phyloP scores from a whole-genome alignment of 306 rosid genomes.

The Arachis hypogaea region DNA sequence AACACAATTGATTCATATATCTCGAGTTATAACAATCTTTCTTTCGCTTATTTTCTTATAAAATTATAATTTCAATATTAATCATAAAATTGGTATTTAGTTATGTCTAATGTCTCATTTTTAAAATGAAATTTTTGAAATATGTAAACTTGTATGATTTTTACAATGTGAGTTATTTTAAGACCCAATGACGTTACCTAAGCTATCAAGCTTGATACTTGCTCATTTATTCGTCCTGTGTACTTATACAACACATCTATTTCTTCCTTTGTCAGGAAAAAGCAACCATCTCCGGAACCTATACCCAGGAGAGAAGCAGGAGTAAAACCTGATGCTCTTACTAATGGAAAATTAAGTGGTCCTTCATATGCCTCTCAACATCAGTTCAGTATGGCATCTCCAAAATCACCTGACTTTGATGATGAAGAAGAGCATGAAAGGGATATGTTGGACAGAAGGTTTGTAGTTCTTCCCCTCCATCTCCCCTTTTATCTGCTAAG shows the following conservation, averaged over 20 bases:
- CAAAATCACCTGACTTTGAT: conserved; percentile 73
- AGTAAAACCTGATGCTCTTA: conserved; percentile 63
- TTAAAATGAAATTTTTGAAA: too few relatives aligned
- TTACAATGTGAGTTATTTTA: too few relatives aligned
- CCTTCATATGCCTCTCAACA: conserved; percentile 59
- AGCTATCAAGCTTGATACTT: too few relatives aligned
- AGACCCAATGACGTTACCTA: too few relatives aligned
- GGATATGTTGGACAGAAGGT: conserved; percentile 80
- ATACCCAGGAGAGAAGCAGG: conserved; percentile 55
- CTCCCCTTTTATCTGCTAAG: too few relatives aligned
- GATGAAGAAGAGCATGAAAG: conserved; percentile 55
- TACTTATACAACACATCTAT: conserved; percentile 28
- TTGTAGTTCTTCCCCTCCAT: not conserved
- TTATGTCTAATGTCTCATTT: too few relatives aligned
- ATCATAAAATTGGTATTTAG: too few relatives aligned
- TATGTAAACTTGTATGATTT: too few relatives aligned
- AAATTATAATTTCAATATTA: too few relatives aligned
- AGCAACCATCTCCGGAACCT: conserved; percentile 82
- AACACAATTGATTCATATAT: too few relatives aligned
- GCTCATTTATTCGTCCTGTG: not conserved
- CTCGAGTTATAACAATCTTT: too few relatives aligned
- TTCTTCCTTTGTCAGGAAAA: conserved; percentile 52
- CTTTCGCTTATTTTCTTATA: too few relatives aligned
- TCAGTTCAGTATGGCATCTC: conserved; percentile 65
- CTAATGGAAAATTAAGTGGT: conserved; percentile 78